Percentiles rank a stretch among this genome's conserved stretches.
These are phyloP conservation scores for Phytophthora podocarpi DNA, from an alignment of 352 stramenopile species.

Conservation along the genomic window DNA sequence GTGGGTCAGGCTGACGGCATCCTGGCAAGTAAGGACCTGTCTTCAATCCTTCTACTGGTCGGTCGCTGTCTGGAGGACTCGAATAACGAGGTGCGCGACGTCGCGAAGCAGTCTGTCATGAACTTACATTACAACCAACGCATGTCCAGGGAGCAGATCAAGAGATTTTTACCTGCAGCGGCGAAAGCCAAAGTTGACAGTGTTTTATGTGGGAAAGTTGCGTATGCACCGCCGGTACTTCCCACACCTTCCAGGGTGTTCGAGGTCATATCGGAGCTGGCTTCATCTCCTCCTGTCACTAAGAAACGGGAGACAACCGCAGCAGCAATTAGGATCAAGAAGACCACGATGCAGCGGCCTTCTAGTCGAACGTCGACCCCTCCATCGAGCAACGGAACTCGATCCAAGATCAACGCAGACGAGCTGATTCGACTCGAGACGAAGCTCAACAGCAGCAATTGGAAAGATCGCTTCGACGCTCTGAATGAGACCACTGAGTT, in stretches of 20 bases:
- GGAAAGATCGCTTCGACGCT: conserved; percentile 79
- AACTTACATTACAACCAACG: conserved; percentile 46
- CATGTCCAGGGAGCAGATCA: conserved; percentile 54
- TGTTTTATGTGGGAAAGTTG: conserved; percentile 36
- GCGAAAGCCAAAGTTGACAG: conserved; percentile 57
- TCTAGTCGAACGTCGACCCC: conserved; percentile 17
- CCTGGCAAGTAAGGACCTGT: conserved; percentile 45
- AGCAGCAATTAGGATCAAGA: conserved; percentile 4
- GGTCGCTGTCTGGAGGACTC: conserved; percentile 76
- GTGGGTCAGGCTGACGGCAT: conserved; percentile 41
- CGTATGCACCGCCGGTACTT: conserved; percentile 25
- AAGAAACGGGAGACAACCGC: conserved; percentile 12
- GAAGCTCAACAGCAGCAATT: conserved; percentile 74
- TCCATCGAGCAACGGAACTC: conserved; percentile 22
- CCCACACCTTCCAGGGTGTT: background rate
- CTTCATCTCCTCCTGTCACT: background rate
- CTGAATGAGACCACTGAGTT: conserved; percentile 50
- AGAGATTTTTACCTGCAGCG: conserved; percentile 51
- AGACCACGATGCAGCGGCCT: conserved; percentile 6
- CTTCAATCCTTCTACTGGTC: conserved; percentile 47
- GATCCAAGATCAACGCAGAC: conserved; percentile 43
- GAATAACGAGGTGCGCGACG: conserved; percentile 76
- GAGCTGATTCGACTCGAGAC: conserved; percentile 45
- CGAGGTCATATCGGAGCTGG: background rate
- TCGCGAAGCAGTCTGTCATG: conserved; percentile 64